These are phyloP conservation scores for Rhodosporidiobolus odoratus DNA, from an alignment of 768 basidiomycete species.

Conservation along the genomic window DNA sequence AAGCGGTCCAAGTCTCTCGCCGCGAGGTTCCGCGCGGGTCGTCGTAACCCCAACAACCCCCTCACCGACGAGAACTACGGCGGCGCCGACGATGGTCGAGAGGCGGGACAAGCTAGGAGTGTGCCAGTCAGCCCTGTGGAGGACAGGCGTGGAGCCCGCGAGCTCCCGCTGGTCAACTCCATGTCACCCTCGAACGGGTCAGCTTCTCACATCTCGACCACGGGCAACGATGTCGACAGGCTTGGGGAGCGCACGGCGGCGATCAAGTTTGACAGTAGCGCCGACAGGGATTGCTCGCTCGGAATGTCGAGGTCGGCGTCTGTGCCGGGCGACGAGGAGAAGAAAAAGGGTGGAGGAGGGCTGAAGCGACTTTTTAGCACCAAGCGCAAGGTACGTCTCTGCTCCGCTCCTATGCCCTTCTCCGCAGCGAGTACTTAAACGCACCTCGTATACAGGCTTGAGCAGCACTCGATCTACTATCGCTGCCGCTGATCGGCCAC, in stretches of 20 bases:
- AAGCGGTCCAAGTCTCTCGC: slow-evolving; percentile 38
- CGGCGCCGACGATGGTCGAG: slow-evolving; percentile 15
- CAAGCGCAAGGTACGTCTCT: slow-evolving; percentile 27
- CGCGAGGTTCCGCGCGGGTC: slow-evolving; percentile 31
- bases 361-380: slow-evolving; percentile 29
- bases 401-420: neutral
- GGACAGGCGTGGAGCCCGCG: neutral
- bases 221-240: neutral
- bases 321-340: slow-evolving; percentile 24
- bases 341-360: slow-evolving; percentile 16
- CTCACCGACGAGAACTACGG: neutral
- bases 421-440: slow-evolving; percentile 9
- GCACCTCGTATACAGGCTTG: neutral
- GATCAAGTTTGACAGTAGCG: slow-evolving; percentile 51
- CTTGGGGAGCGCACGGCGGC: slow-evolving; percentile 7
- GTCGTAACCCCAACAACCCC: slow-evolving; percentile 28
- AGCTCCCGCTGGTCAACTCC: slow-evolving; percentile 4
- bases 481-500: too few relatives aligned
- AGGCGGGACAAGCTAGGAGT: slow-evolving; percentile 4
- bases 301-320: slow-evolving; percentile 70
- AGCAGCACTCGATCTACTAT: neutral
- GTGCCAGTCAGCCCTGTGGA: slow-evolving; percentile 21
- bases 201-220: too few relatives aligned
- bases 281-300: slow-evolving; percentile 62
- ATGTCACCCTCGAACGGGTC: neutral